phyloP scores from a whole-genome alignment of 139 green algal species.

The Penium margaritaceum region DNA sequence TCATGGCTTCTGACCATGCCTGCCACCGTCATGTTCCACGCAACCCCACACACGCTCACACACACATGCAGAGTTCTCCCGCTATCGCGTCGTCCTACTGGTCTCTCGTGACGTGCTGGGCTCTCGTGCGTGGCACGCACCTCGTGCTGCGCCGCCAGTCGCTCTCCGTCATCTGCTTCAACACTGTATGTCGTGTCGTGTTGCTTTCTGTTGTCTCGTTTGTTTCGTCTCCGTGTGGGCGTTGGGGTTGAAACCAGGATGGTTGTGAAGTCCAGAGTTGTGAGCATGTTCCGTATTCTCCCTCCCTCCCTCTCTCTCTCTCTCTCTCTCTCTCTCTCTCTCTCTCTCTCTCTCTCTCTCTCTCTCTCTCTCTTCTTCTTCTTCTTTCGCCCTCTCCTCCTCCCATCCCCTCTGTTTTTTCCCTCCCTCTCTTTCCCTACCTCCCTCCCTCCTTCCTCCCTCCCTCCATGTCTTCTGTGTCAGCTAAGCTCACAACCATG shows the following conservation, averaged over 20 bases:
- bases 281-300: too few species aligned
- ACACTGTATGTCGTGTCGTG: slow-evolving; percentile 12
- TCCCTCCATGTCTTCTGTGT: not conserved
- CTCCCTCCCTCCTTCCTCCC: not conserved
- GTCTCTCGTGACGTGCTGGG: slow-evolving; percentile 23
- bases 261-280: too few species aligned
- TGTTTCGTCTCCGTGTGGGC: not conserved
- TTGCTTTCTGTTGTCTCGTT: not conserved
- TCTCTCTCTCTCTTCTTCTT: not conserved
- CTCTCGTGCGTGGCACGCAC: not conserved
- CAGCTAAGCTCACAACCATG: not conserved
- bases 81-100: slow-evolving; percentile 26
- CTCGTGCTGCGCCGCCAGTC: slow-evolving; percentile 25
- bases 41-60: too few species aligned
- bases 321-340: not conserved
- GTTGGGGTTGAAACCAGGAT: not conserved
- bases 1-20: not conserved
- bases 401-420: not conserved
- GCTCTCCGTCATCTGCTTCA: slow-evolving; percentile 8
- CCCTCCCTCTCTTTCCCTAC: not conserved
- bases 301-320: too few species aligned
- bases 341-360: not conserved
- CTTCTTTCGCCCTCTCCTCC: not conserved
- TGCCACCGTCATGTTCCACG: not conserved
- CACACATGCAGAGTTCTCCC: slow-evolving; percentile 13